Evolutionary conservation across 2,329 filamentous ascomycete species (phyloP), one percentile per base, ranked within the genome.

Genomic region (Monosporascus sp.): DNA sequence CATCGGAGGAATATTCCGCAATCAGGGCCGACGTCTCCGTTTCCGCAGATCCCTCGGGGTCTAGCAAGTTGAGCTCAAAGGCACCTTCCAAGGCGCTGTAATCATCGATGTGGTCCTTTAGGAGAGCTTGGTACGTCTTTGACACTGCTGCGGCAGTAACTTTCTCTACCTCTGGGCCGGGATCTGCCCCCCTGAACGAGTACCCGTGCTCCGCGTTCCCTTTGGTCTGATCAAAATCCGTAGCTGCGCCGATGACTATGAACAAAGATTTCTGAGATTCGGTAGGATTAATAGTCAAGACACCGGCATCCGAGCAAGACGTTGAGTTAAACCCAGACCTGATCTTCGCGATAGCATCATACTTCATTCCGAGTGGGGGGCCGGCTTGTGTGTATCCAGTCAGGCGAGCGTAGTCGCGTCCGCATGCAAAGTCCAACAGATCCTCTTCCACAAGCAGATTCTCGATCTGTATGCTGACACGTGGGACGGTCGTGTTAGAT

Each of bases 161-260:
- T 1, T 58, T 53, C 36, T 73, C 65, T 0, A 82, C 71, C 2
- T 64, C 53, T 0, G 63, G 45, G 0, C 60, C 67, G 1, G 79
- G 79, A 53, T 81, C 74, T 1, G 62, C 62, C 2, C 79, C 78
- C 37, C 67, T 70, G 63, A 80, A 83, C 0, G 75, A 77, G 60
- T 73, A 82, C 11, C 66, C 60, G 53, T 60, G 61, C 17, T 67
- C 68, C 0, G 68, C 64, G 47, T 73, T 78, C 1, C 80, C 79
- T 36, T 76, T 74, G 3, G 67, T 74, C 50, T 75, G 66, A 48
- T 82, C 77, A 51, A 78, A 83, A 53, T 81, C 71, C 1, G 78
- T 80, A 7, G 65, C 70, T 1, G 70, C 74, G 5, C 72, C 71
- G 17, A 81, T 60, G 0, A 80, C 66, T 7, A 82, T 7, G 27